These are phyloP conservation scores for Barbarea vulgaris DNA, from an alignment of 345 rosid genomes.

Conservation along the genomic window DNA sequence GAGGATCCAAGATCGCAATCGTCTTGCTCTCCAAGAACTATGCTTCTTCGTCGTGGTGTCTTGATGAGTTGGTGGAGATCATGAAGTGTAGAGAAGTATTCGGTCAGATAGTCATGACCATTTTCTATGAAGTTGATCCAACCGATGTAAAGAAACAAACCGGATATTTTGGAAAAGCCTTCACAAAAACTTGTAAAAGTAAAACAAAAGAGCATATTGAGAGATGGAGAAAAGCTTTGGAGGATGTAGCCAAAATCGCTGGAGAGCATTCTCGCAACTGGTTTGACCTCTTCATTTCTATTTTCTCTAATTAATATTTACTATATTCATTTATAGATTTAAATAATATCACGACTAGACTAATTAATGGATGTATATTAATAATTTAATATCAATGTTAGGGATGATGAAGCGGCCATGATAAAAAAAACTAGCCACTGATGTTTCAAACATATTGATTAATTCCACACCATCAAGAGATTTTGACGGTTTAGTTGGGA, in stretches of 20 bases:
- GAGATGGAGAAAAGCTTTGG: slow-evolving; percentile 3
- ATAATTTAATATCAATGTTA: background rate
- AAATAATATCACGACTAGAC: background rate
- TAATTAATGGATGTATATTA: too few species aligned
- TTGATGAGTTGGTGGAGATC: too few species aligned
- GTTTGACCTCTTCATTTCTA: background rate
- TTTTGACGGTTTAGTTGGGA: background rate
- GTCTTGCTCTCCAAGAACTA: too few species aligned
- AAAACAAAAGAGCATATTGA: background rate
- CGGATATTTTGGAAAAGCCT: background rate
- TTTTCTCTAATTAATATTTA: background rate
- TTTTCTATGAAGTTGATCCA: slow-evolving; percentile 11
- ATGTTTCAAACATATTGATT: background rate
- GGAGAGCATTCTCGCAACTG: background rate
- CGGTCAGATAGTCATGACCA: too few species aligned
- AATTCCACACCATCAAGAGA: background rate
- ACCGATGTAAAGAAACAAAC: background rate
- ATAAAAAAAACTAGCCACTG: background rate
- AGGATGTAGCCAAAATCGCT: background rate
- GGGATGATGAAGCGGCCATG: background rate
- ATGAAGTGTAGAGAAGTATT: too few species aligned
- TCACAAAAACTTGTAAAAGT: background rate
- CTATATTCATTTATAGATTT: background rate
- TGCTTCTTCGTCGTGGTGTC: too few species aligned
- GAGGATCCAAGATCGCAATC: too few species aligned